These are phyloP conservation scores for Yamagishiella unicocca DNA, from an alignment of 139 green algal species.

Conservation along the genomic window DNA sequence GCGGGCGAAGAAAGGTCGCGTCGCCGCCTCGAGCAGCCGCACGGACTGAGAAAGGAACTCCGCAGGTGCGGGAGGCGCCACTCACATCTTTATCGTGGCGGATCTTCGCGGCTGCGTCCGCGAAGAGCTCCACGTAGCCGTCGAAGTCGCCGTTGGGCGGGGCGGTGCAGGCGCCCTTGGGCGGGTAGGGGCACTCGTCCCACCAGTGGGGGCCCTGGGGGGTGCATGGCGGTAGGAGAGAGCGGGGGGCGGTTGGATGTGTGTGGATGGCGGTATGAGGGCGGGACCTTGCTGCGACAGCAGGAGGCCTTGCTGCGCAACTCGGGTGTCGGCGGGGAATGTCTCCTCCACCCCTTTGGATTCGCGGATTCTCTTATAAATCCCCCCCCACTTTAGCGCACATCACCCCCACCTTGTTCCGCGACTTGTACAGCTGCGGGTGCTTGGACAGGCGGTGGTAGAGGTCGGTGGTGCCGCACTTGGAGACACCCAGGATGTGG, in stretches of 20 bases:
- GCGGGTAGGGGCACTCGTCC: constrained; percentile 69
- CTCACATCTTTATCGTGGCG: neutral
- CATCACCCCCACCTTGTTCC: constrained; percentile 65
- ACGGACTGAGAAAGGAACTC: too few species aligned
- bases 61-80: too few species aligned
- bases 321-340: too few species aligned
- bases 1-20: too few species aligned
- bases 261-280: too few species aligned
- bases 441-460: constrained; percentile 73
- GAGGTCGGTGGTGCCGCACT: constrained; percentile 77
- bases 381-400: too few species aligned
- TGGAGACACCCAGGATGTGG: constrained; percentile 73
- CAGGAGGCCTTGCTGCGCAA: too few species aligned
- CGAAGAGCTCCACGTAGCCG: constrained; percentile 65
- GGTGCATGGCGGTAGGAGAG: neutral
- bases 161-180: constrained; percentile 59
- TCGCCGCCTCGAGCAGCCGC: too few species aligned
- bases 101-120: constrained; percentile 35
- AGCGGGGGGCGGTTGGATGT: neutral
- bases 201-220: constrained; percentile 71
- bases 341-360: too few species aligned
- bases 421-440: constrained; percentile 58
- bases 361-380: too few species aligned
- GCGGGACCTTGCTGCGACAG: too few species aligned
- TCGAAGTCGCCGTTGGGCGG: constrained; percentile 67